Base-by-base conservation (phyloP, 2,329 filamentous ascomycete species). In the Plenodomus lindquistii region DNA sequence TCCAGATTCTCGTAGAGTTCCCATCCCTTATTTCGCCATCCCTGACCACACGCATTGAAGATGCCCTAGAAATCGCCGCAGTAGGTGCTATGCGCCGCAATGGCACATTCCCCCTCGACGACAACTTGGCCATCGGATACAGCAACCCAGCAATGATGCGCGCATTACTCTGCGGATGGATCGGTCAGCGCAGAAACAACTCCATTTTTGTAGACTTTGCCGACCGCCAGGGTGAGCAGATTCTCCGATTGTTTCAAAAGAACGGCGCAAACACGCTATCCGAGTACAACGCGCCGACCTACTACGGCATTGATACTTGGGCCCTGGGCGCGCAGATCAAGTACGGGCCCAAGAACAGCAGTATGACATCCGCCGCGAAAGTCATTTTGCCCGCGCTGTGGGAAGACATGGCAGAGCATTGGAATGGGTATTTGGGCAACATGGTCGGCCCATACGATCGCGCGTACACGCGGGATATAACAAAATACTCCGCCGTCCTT, bases 91-190 rank as follows among this genome's bases (percentile, higher is more conserved):
- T 75, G 70, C 66, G 73, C 4, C 70, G 73, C 21, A 75, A 76
- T 41, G 73, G 74, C 2, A 69, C 70, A 1, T 73, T 60, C 34
- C 74, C 73, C 0, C 37, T 37, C 3, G 42, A 44, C 34, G 75
- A 78, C 52, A 76, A 76, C 51, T 56, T 73, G 4, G 70, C 67
- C 7, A 52, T 74, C 0, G 73, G 60, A 0, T 77, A 77, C 55
- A 71, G 71, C 0, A 79, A 79, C 52, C 76, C 76, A 1, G 60
- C 37, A 1, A 60, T 76, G 24, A 77, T 77, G 73, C 68, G 75
- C 3, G 68, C 69, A 2, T 65, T 73, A 37, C 65, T 65, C 2
- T 69, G 73, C 2, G 73, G 73, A 9, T 77, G 75, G 73, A 69
- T 75, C n/a, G 75, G 75, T 1, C 44, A 64, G 3, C 72, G 73